Conservation (phyloP, 1,284 basidiomycete species). For the Rhodofomes roseus region DNA sequence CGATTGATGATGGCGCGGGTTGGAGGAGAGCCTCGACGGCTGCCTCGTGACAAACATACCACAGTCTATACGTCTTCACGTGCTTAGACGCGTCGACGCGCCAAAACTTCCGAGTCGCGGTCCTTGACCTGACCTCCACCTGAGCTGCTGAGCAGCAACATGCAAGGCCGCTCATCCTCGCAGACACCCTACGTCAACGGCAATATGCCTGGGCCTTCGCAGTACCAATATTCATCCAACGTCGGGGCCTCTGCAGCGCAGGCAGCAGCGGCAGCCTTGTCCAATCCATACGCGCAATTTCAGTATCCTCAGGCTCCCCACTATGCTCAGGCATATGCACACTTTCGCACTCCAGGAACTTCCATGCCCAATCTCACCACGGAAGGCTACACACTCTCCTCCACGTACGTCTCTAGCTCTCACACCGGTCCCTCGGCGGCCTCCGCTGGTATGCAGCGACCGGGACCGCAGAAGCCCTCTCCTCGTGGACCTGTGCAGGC, state of each 20-base stretch:
- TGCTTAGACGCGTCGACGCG: not conserved
- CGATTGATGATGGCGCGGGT: not conserved
- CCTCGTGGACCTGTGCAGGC: constrained; percentile 17
- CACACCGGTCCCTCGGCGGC: constrained; percentile 2
- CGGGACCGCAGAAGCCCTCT: constrained; percentile 4
- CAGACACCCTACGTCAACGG: not conserved
- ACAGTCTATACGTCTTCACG: too few species aligned
- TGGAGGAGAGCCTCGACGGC: too few species aligned
- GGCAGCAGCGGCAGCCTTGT: constrained; percentile 31
- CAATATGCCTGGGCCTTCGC: not conserved
- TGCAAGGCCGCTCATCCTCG: not conserved
- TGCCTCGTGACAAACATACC: too few species aligned
- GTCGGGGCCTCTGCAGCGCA: constrained; percentile 16
- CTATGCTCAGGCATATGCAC: constrained; percentile 60
- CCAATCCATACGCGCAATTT: constrained; percentile 36
- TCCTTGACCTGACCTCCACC: not conserved
- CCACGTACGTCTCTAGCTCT: constrained; percentile 38
- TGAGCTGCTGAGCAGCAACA: not conserved
- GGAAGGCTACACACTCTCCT: constrained; percentile 54
- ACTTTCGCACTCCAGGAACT: constrained; percentile 15
- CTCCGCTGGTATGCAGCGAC: not conserved
- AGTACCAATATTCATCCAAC: constrained; percentile 12
- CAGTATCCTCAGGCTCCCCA: constrained; percentile 38
- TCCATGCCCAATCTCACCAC: constrained; percentile 34
- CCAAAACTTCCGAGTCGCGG: not conserved